Conservation (phyloP, 495 filamentous ascomycete species). For the Penicillium coprophilum region DNA sequence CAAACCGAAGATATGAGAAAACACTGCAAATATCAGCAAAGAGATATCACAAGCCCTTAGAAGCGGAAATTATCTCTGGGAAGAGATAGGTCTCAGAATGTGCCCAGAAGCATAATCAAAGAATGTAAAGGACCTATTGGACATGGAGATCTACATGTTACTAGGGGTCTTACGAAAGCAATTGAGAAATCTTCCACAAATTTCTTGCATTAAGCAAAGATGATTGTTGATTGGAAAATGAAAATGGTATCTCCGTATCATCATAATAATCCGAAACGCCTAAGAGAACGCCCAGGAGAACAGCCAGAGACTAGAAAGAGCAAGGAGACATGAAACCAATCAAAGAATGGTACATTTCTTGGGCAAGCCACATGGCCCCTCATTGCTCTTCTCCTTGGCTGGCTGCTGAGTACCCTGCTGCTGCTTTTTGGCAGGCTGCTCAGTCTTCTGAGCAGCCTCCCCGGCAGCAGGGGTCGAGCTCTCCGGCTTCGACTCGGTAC, state of each 20-base stretch:
- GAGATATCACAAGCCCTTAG: no score
- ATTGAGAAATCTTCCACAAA: not conserved
- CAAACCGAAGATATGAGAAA: no score
- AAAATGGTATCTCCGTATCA: constrained; percentile 12
- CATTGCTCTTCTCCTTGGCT: constrained; percentile 38
- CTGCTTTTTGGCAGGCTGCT: constrained; percentile 26
- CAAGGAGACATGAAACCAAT: constrained; percentile 17
- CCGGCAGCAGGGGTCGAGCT: constrained; percentile 27
- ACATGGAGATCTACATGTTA: not conserved
- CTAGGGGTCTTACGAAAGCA: not conserved
- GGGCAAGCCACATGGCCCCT: constrained; percentile 71
- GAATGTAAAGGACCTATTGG: no score
- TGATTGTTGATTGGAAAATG: not conserved
- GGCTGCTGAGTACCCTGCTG: constrained; percentile 32
- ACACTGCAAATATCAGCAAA: no score
- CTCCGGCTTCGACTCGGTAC: constrained; percentile 39
- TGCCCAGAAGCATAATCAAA: no score
- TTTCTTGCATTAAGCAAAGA: not conserved
- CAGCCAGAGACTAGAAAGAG: constrained; percentile 1
- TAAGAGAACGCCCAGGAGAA: constrained; percentile 22
- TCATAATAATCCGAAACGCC: constrained; percentile 23
- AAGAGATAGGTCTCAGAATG: no score
- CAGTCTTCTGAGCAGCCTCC: constrained; percentile 22
- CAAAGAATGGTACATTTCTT: constrained; percentile 63
- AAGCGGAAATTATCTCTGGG: no score